Percentiles rank a stretch among this genome's conserved stretches.
Conservation (phyloP, 805 yeast species). For the Ogataea minuta region DNA sequence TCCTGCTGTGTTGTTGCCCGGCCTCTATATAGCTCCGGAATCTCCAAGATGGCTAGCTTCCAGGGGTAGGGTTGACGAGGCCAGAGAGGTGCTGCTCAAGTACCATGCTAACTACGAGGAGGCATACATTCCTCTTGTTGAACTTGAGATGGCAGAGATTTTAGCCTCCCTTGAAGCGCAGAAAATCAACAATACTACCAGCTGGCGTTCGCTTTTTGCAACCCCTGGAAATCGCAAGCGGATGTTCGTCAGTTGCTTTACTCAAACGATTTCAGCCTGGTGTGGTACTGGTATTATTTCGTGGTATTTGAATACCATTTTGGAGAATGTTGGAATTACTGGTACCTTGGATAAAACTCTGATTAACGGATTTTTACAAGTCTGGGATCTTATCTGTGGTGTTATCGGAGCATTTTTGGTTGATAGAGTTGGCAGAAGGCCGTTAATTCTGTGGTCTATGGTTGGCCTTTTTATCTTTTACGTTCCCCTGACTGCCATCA, state of each 20-base stretch:
- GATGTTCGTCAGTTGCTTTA: constrained; percentile 29
- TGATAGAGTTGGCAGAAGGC: constrained; percentile 35
- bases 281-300: constrained; percentile 47
- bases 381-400: constrained; percentile 41
- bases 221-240: constrained; percentile 38
- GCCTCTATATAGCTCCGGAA: constrained; percentile 36
- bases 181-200: constrained; percentile 30
- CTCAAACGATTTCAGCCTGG: constrained; percentile 36
- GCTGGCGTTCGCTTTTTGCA: constrained; percentile 34
- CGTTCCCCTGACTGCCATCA: constrained; percentile 44
- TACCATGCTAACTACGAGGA: constrained; percentile 21
- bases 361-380: constrained; percentile 49
- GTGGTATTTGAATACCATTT: constrained; percentile 43
- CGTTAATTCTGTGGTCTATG: constrained; percentile 34
- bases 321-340: constrained; percentile 52
- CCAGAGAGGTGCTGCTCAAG: constrained; percentile 32
- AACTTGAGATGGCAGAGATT: constrained; percentile 36
- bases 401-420: constrained; percentile 30
- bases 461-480: constrained; percentile 38
- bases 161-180: constrained; percentile 34
- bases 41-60: constrained; percentile 36
- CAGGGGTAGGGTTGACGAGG: constrained; percentile 34
- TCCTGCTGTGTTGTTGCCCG: constrained; percentile 33
- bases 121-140: constrained; percentile 31
- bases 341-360: constrained; percentile 41